Percentiles rank a stretch among this genome's conserved stretches.
Evolutionary conservation across 1,284 basidiomycete species (phyloP).

Genomic region (Stygiomarasmius scandens): DNA sequence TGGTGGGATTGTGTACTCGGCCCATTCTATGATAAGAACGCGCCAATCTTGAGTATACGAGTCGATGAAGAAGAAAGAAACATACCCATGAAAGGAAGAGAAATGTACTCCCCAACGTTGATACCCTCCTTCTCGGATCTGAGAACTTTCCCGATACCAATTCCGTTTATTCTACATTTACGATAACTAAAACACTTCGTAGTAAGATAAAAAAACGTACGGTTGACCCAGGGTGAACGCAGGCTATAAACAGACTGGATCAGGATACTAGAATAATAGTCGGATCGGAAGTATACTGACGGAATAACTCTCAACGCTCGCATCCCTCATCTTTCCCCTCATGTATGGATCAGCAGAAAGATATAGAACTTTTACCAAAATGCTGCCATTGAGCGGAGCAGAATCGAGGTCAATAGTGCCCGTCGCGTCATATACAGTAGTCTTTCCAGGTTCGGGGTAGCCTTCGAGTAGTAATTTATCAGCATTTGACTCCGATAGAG

Average conservation of each 20-base stretch:
- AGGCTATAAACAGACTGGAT: conserved; percentile 14
- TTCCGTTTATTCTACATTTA: conserved; percentile 29
- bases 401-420: conserved; percentile 53
- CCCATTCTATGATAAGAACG: conserved; percentile 13
- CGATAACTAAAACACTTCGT: not conserved
- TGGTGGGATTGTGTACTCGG: conserved; percentile 28
- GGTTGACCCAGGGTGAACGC: conserved; percentile 43
- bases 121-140: conserved; percentile 30
- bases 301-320: conserved; percentile 27
- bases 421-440: conserved; percentile 47
- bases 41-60: not conserved
- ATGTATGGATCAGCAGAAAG: conserved; percentile 55
- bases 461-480: conserved; percentile 33
- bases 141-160: conserved; percentile 37
- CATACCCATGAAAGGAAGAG: conserved; percentile 27
- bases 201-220: conserved; percentile 28
- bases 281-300: conserved; percentile 20
- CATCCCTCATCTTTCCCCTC: conserved; percentile 40
- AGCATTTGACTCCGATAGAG: not conserved
- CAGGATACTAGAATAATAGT: not conserved
- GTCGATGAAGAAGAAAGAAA: not conserved
- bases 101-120: conserved; percentile 31
- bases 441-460: conserved; percentile 51
- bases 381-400: conserved; percentile 52
- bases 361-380: conserved; percentile 51